Base-by-base conservation (phyloP, 257 asterid genomes). In the Phtheirospermum japonicum region DNA sequence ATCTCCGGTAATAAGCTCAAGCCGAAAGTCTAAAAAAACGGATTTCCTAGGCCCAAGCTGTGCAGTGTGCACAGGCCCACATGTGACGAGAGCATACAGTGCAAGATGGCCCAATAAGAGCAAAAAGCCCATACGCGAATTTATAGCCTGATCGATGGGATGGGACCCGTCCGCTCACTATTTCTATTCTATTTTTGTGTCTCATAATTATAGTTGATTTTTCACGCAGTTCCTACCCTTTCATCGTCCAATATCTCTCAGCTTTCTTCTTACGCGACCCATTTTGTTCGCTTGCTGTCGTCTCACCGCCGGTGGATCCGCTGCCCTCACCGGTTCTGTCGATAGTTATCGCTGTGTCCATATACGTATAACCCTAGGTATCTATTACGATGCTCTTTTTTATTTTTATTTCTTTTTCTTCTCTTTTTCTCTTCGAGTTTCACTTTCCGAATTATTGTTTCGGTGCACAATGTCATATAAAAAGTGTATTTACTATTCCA, bases 261-360 rank as follows among this genome's bases (percentile, higher is more conserved):
- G 81, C 78, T 76, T 65, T 20, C 52, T 51, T 43, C 9, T 63
- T 56, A 76, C 75, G 81, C 81, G 64, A 72, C 69, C 75, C 77
- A 69, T 50, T 45, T 59, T 46, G 64, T 19, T 55, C 73, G 70
- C 65, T 36, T 34, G 53, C 65, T 36, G 67, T 61, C 70, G 63
- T 53, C 26, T 26, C 36, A 54, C 69, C 13, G 60, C 63, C 53
- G 74, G 71, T 62, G 69, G 74, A 71, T 75, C 72, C 75, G 30
- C 54, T 52, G n/a, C 63, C 53, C 19, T 46, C 49, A 6, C 43
- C 53, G 56, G 19, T 34, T 67, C 60, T 63, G 32, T 43, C 20
- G 45, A 54, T 31, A 64, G 77, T 77, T 68, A 60, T 12, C 9
- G 14, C 37, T 43, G 26, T 16, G 34, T 31, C 12, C 39, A 16